Base-by-base conservation (phyloP, 768 basidiomycete species). In the Boletus reticuloceps region DNA sequence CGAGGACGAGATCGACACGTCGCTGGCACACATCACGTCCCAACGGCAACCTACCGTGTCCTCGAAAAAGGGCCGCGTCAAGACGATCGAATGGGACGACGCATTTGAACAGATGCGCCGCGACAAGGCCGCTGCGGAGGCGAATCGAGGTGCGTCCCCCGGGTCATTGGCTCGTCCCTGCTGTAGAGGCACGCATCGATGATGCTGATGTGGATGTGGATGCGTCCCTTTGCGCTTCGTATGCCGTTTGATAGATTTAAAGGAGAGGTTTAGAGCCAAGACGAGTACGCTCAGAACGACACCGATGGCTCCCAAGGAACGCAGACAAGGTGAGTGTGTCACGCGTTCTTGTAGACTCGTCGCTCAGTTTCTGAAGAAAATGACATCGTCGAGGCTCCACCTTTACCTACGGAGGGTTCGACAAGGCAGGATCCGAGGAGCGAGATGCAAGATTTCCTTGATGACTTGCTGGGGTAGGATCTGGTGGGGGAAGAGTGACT, bases 101-200 rank as follows among this genome's bases (percentile, higher is more conserved):
- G 72, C 80, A 27, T 70, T 92, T 3, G 88, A 90, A 32, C 75
- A 80, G 36, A 72, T 93, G 75, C 80, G 72, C 34, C 78, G 80
- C 20, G 89, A 90, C 58, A 92, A 91, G 63, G 79, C 80, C 2
- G 78, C 80, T 6, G 89, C 89, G 0, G 89, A 91, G 55, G 90
- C 91, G 13, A 80, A 80, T 22, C 76, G 88, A 78, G 91, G 91
- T 89, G 50, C 42, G 75, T 63, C 27, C 13, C n/a, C 13, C 5
- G 11, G 10, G 29, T 29, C 8, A 2, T 13, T 38, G 41, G 41
- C 34, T 22, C 38, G 13, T 39, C 14, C 31, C 13, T 14, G 4
- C 8, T 25, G 20, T 13, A 11, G 9, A 31, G 25, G 13, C 37
- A 36, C n/a, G 10, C 17, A 20, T 29, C 27, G 10, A 49, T 50